Conservation (phyloP, 2,329 filamentous ascomycete genomes). For the Colletotrichum zoysiae region DNA sequence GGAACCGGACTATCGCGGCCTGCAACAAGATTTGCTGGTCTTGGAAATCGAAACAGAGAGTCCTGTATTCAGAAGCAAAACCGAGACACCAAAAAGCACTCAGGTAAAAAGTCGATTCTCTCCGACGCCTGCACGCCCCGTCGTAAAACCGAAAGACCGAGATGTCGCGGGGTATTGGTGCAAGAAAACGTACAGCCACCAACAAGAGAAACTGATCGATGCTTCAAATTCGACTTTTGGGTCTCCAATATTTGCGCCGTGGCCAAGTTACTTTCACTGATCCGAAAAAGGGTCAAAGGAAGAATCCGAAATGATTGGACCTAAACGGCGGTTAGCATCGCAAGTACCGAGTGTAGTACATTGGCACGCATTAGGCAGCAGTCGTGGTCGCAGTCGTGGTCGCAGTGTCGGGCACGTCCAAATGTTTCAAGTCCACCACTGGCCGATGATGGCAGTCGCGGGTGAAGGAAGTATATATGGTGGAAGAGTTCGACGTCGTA, state of each 20-base stretch:
- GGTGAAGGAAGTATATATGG: not conserved
- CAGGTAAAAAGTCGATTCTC: slow-evolving; percentile 52
- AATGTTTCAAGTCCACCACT: not conserved
- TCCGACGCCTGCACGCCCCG: slow-evolving; percentile 57
- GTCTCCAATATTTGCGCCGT: slow-evolving; percentile 40
- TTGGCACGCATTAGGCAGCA: slow-evolving; percentile 1
- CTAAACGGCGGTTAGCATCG: slow-evolving; percentile 24
- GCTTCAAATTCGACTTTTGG: slow-evolving; percentile 43
- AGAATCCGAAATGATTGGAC: slow-evolving; percentile 40
- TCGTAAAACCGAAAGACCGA: slow-evolving; percentile 44
- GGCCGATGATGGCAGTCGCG: not conserved
- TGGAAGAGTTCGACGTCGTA: not conserved
- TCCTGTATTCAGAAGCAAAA: slow-evolving; percentile 53
- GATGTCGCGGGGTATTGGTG: slow-evolving; percentile 38
- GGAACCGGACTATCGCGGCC: slow-evolving; percentile 8
- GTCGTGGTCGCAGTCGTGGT: slow-evolving; percentile 17
- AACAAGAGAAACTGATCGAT: slow-evolving; percentile 40
- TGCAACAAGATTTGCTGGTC: slow-evolving; percentile 40
- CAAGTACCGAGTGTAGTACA: not conserved
- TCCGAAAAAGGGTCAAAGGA: slow-evolving; percentile 43
- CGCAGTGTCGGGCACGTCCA: not conserved
- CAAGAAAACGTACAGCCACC: slow-evolving; percentile 40
- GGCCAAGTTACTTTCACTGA: slow-evolving; percentile 49
- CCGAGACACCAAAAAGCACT: slow-evolving; percentile 54
- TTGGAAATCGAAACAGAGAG: slow-evolving; percentile 50